Conservation (phyloP, 805 yeast species). For the Sugiyamaella chiloensis region DNA sequence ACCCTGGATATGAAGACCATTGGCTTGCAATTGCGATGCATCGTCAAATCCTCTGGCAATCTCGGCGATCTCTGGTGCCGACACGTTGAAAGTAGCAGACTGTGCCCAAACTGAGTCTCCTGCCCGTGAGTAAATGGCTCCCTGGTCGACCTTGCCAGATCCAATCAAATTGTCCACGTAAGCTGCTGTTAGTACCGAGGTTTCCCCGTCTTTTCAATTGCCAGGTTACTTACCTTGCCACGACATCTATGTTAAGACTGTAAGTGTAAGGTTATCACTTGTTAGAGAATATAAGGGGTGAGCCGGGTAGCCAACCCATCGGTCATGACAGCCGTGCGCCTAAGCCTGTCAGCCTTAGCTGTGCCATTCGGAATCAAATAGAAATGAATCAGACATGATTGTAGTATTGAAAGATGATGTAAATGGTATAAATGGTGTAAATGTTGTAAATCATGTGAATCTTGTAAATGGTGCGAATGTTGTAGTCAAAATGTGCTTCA, state of each 20-base stretch:
- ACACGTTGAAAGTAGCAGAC: slow-evolving; percentile 61
- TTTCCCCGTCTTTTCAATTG: slow-evolving; percentile 10
- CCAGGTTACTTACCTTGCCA: slow-evolving; percentile 37
- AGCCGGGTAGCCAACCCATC: not conserved
- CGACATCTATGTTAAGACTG: slow-evolving; percentile 25
- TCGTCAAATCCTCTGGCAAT: slow-evolving; percentile 78
- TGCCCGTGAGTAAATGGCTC: slow-evolving; percentile 89
- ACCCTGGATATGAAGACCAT: slow-evolving; percentile 81
- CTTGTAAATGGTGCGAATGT: too few relatives aligned
- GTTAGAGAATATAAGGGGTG: slow-evolving; percentile 5
- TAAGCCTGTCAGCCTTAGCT: too few relatives aligned
- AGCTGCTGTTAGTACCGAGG: slow-evolving; percentile 45
- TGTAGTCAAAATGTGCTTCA: too few relatives aligned
- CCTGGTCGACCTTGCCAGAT: slow-evolving; percentile 86
- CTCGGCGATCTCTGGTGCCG: slow-evolving; percentile 65
- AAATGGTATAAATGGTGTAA: too few relatives aligned
- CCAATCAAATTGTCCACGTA: slow-evolving; percentile 91
- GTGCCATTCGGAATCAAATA: too few relatives aligned
- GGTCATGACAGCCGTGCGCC: too few relatives aligned
- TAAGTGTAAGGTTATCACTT: not conserved
- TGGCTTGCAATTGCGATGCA: slow-evolving; percentile 74
- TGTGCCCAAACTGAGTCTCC: slow-evolving; percentile 96
- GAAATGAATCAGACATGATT: too few relatives aligned
- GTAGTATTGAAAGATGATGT: too few relatives aligned
- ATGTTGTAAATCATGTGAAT: too few relatives aligned